Percentiles rank a stretch among this genome's conserved stretches.
Evolutionary conservation across 129 eudicot genomes (phyloP).

Genomic region (Sambucus nigra): DNA sequence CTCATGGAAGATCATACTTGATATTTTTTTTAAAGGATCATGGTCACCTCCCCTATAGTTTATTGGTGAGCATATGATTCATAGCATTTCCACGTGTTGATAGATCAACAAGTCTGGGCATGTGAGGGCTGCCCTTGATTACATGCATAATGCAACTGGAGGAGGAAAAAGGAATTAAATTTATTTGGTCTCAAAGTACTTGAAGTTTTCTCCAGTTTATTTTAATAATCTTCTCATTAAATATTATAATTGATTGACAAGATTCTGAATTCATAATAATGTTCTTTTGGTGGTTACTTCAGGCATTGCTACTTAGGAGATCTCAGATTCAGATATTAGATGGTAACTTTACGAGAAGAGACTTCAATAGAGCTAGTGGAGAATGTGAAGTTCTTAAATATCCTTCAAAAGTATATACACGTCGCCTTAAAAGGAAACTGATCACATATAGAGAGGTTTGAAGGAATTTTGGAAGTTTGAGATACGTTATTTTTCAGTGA

Average conservation of each 20-base stretch:
- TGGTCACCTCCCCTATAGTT: no score
- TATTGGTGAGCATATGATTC: no score
- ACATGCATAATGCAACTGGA: no score
- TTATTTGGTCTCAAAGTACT: neutral
- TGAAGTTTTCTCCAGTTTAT: neutral
- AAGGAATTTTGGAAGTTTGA: neutral
- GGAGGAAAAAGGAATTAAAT: neutral
- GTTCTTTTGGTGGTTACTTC: neutral
- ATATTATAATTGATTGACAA: neutral
- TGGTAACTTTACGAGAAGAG: neutral
- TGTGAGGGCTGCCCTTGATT: no score
- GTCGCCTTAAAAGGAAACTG: constrained; percentile 19
- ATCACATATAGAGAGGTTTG: neutral
- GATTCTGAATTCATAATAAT: neutral
- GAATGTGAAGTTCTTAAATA: neutral
- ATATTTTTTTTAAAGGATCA: no score
- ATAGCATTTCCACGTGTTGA: no score
- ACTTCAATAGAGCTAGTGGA: no score
- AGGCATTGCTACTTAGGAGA: neutral
- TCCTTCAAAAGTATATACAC: neutral
- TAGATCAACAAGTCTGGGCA: no score
- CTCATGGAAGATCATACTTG: no score
- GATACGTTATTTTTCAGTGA: no score
- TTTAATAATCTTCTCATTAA: neutral
- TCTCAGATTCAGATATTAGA: neutral